phyloP scores from a whole-genome alignment of 78 protist genomes.

The Dictyostelium intermedium region DNA sequence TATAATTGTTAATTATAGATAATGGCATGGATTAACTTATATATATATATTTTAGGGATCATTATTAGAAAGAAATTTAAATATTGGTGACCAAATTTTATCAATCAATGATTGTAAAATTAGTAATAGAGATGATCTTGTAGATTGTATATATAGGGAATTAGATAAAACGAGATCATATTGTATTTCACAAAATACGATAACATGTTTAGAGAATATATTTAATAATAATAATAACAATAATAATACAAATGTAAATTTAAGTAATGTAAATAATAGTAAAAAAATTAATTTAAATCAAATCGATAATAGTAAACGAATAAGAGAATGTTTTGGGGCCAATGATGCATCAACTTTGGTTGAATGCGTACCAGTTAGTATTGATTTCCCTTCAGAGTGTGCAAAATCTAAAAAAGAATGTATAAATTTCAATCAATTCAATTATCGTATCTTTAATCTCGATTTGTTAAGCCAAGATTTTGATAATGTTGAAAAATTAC shows the following conservation, averaged over 20 bases:
- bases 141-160: slow-evolving; percentile 28
- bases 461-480: background rate
- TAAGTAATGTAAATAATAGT: background rate
- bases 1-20: background rate
- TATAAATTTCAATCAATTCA: background rate
- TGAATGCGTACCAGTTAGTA: background rate
- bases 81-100: slow-evolving; percentile 12
- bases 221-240: slow-evolving; percentile 7
- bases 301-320: background rate
- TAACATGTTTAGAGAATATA: slow-evolving; percentile 4
- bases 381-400: background rate
- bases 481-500: background rate
- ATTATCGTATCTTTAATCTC: background rate
- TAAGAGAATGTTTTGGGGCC: slow-evolving; percentile 17
- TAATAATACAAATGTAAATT: background rate
- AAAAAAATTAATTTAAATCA: background rate
- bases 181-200: background rate
- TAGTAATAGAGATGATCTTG: background rate
- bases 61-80: background rate
- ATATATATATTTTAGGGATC: background rate
- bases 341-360: background rate
- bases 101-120: slow-evolving; percentile 21
- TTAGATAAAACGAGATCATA: slow-evolving; percentile 4
- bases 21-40: background rate
- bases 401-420: background rate